These are phyloP conservation scores for Osmanthus fragrans DNA, from an alignment of 257 asterid species.

Conservation along the genomic window DNA sequence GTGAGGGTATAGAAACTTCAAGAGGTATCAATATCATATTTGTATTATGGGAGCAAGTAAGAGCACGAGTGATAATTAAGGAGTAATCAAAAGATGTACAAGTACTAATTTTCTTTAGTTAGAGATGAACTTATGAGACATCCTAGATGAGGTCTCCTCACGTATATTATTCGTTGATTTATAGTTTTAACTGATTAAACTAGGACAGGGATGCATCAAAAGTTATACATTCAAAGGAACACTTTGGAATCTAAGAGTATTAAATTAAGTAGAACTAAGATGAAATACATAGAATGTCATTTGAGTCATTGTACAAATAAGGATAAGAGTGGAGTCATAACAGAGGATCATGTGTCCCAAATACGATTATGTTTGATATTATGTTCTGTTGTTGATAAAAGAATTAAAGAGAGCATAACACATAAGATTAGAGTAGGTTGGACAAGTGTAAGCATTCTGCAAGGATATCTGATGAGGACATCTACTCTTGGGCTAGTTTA, in stretches of 20 bases:
- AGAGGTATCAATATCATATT: too few species aligned
- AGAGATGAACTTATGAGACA: background rate
- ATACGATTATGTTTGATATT: too few species aligned
- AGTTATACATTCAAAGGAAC: background rate
- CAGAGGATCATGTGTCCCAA: background rate
- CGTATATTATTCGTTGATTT: background rate
- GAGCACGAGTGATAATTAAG: background rate
- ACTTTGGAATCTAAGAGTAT: background rate
- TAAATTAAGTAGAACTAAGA: background rate
- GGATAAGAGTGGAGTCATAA: background rate
- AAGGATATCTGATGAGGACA: background rate
- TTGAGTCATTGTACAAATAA: background rate
- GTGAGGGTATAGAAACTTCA: background rate
- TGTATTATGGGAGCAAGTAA: background rate
- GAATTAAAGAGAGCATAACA: too few species aligned
- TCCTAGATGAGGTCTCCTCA: background rate
- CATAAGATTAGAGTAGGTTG: background rate
- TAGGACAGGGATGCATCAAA: background rate
- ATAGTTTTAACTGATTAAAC: background rate
- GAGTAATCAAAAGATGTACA: too few species aligned
- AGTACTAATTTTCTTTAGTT: background rate
- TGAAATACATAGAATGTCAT: background rate
- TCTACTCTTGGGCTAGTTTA: too few species aligned
- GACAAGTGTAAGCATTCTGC: background rate
- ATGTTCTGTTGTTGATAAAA: too few species aligned